Percentiles rank a stretch among this genome's conserved stretches.
Conservation (phyloP, 2,329 filamentous ascomycete genomes). For the Ilyonectria mors-panacis region DNA sequence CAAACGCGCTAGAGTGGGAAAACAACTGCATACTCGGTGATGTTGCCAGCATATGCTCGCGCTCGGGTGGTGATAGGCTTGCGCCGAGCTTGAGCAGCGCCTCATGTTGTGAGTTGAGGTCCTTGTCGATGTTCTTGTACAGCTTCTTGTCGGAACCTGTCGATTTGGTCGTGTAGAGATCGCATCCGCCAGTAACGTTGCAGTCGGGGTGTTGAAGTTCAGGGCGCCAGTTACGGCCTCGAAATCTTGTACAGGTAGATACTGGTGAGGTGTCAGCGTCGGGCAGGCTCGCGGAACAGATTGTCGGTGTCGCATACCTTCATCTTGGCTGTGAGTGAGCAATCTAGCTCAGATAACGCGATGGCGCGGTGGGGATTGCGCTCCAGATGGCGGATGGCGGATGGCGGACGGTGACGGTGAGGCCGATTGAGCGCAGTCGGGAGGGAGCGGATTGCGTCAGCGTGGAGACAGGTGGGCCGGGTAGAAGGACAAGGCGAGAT, state of each 20-base stretch:
- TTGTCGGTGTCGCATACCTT: conserved; percentile 51
- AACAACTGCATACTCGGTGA: conserved; percentile 75
- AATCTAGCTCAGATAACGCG: conserved; percentile 12
- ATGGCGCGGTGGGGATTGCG: conserved; percentile 23
- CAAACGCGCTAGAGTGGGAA: conserved; percentile 91
- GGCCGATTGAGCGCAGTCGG: conserved; percentile 36
- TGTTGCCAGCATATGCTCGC: conserved; percentile 75
- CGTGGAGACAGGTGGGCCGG: conserved; percentile 47
- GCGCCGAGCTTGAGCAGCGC: conserved; percentile 89
- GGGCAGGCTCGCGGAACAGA: conserved; percentile 2
- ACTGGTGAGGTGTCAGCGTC: conserved; percentile 68
- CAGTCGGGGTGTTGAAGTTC: conserved; percentile 96
- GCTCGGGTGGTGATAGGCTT: conserved; percentile 87
- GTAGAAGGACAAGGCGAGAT: conserved; percentile 31
- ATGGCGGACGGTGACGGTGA: conserved; percentile 29
- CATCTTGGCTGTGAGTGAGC: conserved; percentile 49
- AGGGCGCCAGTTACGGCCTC: conserved; percentile 92
- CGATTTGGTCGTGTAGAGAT: conserved; percentile 97
- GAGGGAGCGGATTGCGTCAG: conserved; percentile 50
- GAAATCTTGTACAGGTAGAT: conserved; percentile 90
- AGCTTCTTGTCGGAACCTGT: conserved; percentile 96
- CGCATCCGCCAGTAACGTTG: conserved; percentile 92
- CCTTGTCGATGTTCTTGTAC: conserved; percentile 94
- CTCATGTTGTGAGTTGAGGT: conserved; percentile 91
- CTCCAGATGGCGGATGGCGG: conserved; percentile 22